Conservation (phyloP, 1,284 basidiomycete species). For the Melampsora larici-populina region DNA sequence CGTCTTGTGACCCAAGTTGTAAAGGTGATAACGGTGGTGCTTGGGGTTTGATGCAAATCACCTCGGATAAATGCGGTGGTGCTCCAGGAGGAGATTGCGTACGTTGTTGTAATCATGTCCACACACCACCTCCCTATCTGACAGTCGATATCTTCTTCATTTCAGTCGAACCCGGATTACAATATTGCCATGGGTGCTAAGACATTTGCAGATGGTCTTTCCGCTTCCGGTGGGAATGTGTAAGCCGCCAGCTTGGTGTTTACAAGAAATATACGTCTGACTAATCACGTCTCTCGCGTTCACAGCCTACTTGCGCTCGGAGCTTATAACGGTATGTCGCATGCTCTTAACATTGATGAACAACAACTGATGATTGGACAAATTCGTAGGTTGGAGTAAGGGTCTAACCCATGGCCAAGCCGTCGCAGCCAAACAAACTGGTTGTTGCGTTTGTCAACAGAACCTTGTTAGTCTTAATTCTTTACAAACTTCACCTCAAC, state of each 20-base stretch:
- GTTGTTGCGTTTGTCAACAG: slow-evolving; percentile 71
- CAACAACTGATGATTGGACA: background rate
- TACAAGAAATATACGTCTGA: background rate
- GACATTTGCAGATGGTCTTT: slow-evolving; percentile 63
- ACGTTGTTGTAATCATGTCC: slow-evolving; percentile 59
- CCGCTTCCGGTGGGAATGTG: slow-evolving; percentile 62
- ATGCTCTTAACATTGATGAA: background rate
- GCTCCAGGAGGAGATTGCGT: slow-evolving; percentile 65
- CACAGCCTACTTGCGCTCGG: slow-evolving; percentile 60
- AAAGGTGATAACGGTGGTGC: slow-evolving; percentile 71
- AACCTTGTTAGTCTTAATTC: slow-evolving; percentile 50
- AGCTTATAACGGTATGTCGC: slow-evolving; percentile 65
- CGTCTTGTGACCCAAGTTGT: slow-evolving; percentile 66
- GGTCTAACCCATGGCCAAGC: slow-evolving; percentile 64
- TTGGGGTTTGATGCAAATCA: slow-evolving; percentile 79
- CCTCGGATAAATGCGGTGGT: slow-evolving; percentile 69
- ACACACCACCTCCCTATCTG: slow-evolving; percentile 48
- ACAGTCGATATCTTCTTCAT: slow-evolving; percentile 50
- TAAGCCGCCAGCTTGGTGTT: slow-evolving; percentile 52
- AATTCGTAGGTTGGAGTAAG: slow-evolving; percentile 57
- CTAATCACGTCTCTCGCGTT: background rate
- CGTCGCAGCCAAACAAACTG: slow-evolving; percentile 60
- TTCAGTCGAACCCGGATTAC: slow-evolving; percentile 41
- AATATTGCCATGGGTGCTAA: slow-evolving; percentile 64
- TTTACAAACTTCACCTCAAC: background rate